phyloP scores from a whole-genome alignment of 2,329 filamentous ascomycete species.

The Ceratocystis albifundus region DNA sequence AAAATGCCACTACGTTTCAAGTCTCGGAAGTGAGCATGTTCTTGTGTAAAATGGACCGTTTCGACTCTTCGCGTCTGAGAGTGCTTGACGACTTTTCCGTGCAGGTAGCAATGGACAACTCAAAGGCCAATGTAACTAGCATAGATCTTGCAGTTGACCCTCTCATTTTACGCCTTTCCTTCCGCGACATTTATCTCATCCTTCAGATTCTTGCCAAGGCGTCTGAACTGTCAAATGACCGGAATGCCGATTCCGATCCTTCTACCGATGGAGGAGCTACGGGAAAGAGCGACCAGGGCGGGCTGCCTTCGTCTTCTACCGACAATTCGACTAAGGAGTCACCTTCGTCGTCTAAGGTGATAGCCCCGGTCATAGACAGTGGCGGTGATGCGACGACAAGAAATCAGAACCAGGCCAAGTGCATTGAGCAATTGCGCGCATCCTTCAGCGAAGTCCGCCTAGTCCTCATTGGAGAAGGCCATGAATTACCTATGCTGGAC shows the following conservation, averaged over 20 bases:
- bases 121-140: slow-evolving; percentile 52
- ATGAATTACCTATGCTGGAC: slow-evolving; percentile 90
- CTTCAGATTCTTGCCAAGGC: slow-evolving; percentile 87
- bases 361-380: not conserved
- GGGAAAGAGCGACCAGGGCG: not conserved
- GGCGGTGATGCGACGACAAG: not conserved
- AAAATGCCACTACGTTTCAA: slow-evolving; percentile 87
- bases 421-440: slow-evolving; percentile 68
- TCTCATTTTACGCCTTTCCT: slow-evolving; percentile 74
- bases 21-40: slow-evolving; percentile 96
- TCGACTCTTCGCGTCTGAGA: slow-evolving; percentile 77
- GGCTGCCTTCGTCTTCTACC: not conserved
- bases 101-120: slow-evolving; percentile 72
- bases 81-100: slow-evolving; percentile 96
- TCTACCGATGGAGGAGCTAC: not conserved
- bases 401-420: slow-evolving; percentile 26
- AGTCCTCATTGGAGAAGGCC: slow-evolving; percentile 86
- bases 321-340: not conserved
- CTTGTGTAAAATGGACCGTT: slow-evolving; percentile 93
- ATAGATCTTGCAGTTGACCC: slow-evolving; percentile 86
- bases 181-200: slow-evolving; percentile 87
- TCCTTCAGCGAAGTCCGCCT: slow-evolving; percentile 80
- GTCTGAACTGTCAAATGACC: slow-evolving; percentile 65
- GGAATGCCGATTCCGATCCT: slow-evolving; percentile 28
- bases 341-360: no score